Evolutionary conservation across 257 asterid genomes (phyloP).

Genomic region (Solanum chmielewskii): DNA sequence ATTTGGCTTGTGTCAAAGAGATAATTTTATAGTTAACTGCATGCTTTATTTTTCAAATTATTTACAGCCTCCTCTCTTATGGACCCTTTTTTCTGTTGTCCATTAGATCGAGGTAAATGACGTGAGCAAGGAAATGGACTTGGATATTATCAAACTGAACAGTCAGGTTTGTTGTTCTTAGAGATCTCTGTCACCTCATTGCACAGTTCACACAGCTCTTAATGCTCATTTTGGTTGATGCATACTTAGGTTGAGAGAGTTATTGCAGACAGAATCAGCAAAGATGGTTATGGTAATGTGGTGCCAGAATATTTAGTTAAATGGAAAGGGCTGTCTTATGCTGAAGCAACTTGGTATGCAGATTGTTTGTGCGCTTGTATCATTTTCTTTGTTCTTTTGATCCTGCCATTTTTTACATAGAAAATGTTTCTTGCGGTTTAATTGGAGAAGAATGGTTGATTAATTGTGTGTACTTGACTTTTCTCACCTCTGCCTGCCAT

Average conservation of each 20-base stretch:
- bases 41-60: background rate
- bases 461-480: background rate
- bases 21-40: background rate
- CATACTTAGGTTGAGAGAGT: conserved; percentile 85
- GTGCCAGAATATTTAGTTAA: conserved; percentile 93
- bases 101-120: conserved; percentile 92
- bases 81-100: background rate
- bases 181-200: background rate
- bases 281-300: conserved; percentile 66
- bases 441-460: background rate
- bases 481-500: background rate
- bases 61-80: background rate
- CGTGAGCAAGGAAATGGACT: conserved; percentile 99
- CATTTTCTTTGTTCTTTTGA: background rate
- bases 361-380: background rate
- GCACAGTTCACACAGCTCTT: background rate
- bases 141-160: conserved; percentile 92
- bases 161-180: conserved; percentile 48
- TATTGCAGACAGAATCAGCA: conserved; percentile 69
- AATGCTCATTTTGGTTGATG: conserved; percentile 3
- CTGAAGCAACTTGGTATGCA: conserved; percentile 91
- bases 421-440: background rate
- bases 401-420: background rate
- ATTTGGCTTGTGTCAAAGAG: background rate
- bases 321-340: conserved; percentile 98